Base-by-base conservation (phyloP, 1,139 yeast genomes). In the Saccharomyces uvarum region DNA sequence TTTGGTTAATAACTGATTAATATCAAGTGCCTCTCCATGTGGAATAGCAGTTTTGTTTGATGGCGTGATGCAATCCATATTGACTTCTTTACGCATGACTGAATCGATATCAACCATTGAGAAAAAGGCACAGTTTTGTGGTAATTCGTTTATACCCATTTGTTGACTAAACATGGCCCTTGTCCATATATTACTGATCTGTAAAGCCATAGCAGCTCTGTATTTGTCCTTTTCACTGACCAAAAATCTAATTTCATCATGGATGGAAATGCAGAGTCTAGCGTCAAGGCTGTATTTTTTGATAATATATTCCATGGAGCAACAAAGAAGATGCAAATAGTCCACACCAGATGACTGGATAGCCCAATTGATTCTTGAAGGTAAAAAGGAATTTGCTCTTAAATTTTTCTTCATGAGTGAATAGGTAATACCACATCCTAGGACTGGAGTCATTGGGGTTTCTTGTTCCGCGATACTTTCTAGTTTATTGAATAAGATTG, bases 341-440 rank as follows among this genome's bases (percentile, higher is more conserved):
- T 95, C 99, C 16, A 95, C 99, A 47, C 99, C 99, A 0, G 97
- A 89, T 47, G 97, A 89, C 69, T 95, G 99, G 66, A 95, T 95
- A 0, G 97, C 88, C 99, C 99, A 95, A 66, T 95, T 95, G 59
- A 91, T 86, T 64, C 99, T 74, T 2, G 97, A 89, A 0, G 99
- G 95, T 63, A 93, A 73, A 69, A 86, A 93, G 1, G 80, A 75
- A 55, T 83, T 83, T 49, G 80, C 75, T 55, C 81, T 81, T 64
- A 95, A 77, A 65, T 91, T 84, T 54, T 76, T 74, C 50, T 81
- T 78, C 59, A 81, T 79, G 56, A 95, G 74, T 0, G 99, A 97
- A 58, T 83, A 83, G 0, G 99, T 93, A 51, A 95, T 90, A 9
- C 96, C 86, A 2, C 98, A 96, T 1, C 97, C 97, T 8, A 95